Percentiles rank a stretch among this genome's conserved stretches.
Evolutionary conservation across 768 basidiomycete species (phyloP).

Genomic region (Phallus indusiatus): DNA sequence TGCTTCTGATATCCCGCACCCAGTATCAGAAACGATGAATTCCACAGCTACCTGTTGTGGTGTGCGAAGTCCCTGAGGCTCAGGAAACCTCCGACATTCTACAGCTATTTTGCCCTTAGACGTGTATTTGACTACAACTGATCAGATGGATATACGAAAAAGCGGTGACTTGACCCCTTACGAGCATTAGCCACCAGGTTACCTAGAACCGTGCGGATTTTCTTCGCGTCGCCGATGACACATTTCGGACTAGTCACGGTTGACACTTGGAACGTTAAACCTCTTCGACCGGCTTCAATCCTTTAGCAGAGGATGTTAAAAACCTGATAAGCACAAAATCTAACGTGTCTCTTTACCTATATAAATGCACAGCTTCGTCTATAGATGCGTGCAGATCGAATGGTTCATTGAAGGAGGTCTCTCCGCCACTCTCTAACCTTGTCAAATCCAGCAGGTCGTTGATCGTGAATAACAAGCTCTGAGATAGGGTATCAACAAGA

Average conservation of each 20-base stretch:
- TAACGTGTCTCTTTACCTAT: constrained; percentile 22
- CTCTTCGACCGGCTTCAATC: constrained; percentile 54
- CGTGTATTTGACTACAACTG: constrained; percentile 65
- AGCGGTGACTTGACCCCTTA: constrained; percentile 22
- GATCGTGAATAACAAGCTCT: constrained; percentile 72
- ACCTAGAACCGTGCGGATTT: constrained; percentile 67
- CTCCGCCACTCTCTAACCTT: constrained; percentile 62
- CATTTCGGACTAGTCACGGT: constrained; percentile 42
- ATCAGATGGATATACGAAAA: not conserved
- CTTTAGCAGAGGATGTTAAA: constrained; percentile 11
- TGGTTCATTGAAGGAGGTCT: constrained; percentile 67
- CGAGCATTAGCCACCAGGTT: constrained; percentile 71
- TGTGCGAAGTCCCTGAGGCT: constrained; percentile 40
- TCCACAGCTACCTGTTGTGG: constrained; percentile 48
- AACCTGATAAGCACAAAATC: not conserved
- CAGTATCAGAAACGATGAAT: constrained; percentile 63
- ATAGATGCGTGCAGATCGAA: constrained; percentile 58
- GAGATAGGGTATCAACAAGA: constrained; percentile 1
- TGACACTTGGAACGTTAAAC: constrained; percentile 50
- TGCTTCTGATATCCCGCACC: constrained; percentile 54
- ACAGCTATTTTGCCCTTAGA: constrained; percentile 49
- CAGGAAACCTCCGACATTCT: constrained; percentile 40
- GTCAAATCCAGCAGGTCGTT: constrained; percentile 79
- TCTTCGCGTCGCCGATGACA: constrained; percentile 64
- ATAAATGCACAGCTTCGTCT: constrained; percentile 51